phyloP scores from a whole-genome alignment of 2,329 filamentous ascomycete species.

The Xylariaceae sp. region DNA sequence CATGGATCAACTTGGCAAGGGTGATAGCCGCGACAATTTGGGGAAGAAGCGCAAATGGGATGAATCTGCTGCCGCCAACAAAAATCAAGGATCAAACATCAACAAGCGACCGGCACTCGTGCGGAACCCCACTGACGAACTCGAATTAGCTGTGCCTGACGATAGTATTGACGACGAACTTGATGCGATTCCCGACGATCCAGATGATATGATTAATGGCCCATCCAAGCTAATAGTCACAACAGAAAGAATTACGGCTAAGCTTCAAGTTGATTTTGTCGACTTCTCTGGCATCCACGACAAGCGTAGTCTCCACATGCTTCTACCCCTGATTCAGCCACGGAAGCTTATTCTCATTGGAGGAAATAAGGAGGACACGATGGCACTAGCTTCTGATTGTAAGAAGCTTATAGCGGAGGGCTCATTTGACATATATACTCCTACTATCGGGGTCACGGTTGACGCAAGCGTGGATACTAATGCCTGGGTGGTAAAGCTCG shows the following conservation, averaged over 20 bases:
- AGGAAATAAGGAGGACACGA: constrained; percentile 79
- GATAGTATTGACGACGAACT: constrained; percentile 59
- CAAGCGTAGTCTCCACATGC: constrained; percentile 89
- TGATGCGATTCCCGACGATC: constrained; percentile 64
- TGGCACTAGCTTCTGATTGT: constrained; percentile 79
- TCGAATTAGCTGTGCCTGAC: constrained; percentile 48
- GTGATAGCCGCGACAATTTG: constrained; percentile 65
- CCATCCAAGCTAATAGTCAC: constrained; percentile 78
- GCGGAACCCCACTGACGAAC: constrained; percentile 52
- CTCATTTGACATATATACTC: constrained; percentile 79
- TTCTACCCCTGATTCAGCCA: constrained; percentile 91
- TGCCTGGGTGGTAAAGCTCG: constrained; percentile 93
- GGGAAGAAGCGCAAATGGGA: constrained; percentile 97
- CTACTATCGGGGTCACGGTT: constrained; percentile 72
- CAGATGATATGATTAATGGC: constrained; percentile 57
- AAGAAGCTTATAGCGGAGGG: constrained; percentile 66
- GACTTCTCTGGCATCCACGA: constrained; percentile 94
- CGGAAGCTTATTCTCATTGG: constrained; percentile 93
- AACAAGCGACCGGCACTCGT: constrained; percentile 66
- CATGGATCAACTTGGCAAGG: constrained; percentile 56
- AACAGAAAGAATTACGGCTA: constrained; percentile 67
- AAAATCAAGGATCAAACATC: constrained; percentile 50
- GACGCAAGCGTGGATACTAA: constrained; percentile 98
- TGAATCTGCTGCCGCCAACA: constrained; percentile 58
- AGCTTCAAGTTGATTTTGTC: constrained; percentile 81